Percentiles rank a stretch among this genome's conserved stretches.
These are phyloP conservation scores for Xylaria acuta DNA, from an alignment of 495 filamentous ascomycete species.

Conservation along the genomic window DNA sequence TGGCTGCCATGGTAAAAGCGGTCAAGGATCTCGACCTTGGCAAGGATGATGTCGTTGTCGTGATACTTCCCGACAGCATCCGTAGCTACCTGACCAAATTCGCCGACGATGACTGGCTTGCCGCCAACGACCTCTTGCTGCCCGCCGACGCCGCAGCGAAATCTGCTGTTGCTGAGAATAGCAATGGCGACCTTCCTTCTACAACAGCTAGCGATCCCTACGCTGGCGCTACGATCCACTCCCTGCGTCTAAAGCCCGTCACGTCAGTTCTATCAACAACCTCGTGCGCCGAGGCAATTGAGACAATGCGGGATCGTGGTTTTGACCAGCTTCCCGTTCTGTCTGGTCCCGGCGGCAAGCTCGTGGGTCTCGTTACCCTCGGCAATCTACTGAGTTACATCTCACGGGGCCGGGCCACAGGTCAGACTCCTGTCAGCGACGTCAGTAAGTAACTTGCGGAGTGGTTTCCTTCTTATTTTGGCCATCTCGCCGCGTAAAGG, in stretches of 20 bases:
- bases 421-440: constrained; percentile 74
- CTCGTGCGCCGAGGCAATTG: constrained; percentile 82
- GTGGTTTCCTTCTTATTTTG: background rate
- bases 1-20: constrained; percentile 82
- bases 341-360: constrained; percentile 65
- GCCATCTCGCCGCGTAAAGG: background rate
- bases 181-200: constrained; percentile 39
- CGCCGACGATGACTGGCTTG: constrained; percentile 97
- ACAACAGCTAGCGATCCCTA: constrained; percentile 64
- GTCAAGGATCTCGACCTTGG: constrained; percentile 75
- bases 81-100: constrained; percentile 99
- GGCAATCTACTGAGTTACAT: constrained; percentile 94
- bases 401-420: constrained; percentile 76
- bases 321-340: constrained; percentile 97
- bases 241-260: constrained; percentile 88
- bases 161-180: constrained; percentile 52
- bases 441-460: constrained; percentile 56
- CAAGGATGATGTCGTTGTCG: constrained; percentile 84
- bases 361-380: constrained; percentile 90
- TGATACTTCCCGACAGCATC: constrained; percentile 93
- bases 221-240: constrained; percentile 73
- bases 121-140: constrained; percentile 86
- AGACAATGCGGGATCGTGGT: constrained; percentile 95
- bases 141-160: constrained; percentile 40
- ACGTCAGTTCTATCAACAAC: constrained; percentile 75